Base-by-base conservation (phyloP, 192 early-diverging fungal species). In the Coemansia erecta region DNA sequence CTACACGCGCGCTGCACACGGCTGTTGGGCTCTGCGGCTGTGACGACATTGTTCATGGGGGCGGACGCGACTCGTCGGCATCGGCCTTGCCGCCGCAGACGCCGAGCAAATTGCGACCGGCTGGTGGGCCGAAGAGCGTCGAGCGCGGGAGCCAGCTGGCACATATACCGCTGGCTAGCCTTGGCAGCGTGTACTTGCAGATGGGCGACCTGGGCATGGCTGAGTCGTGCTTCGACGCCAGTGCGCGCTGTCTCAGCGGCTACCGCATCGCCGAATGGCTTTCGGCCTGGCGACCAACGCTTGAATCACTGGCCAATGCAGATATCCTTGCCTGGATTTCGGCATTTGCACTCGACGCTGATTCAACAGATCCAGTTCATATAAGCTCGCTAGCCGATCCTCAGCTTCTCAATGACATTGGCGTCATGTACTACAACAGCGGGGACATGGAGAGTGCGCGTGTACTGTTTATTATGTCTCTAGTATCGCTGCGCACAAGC, bases 211-310 rank as follows among this genome's bases (percentile, higher is more conserved):
- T 80, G 41, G 54, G 54, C 4, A 75, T 80, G 72, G 68, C 72
- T 23, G 68, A 75, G 58, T 73, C 77, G 35, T 80, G 77, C 50
- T 65, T 80, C n/a, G 65, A 80, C 8, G 77, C 71, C 24, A 72
- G 71, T 33, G 68, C 69, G 43, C 68, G 68, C 31, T 63, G 69
- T 31, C 58, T 80, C 22, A 64, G 64, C 59, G 77, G 72, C 0
- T 61, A 56, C 22, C 46, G 43, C 1, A 58, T 74, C 15, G 17
- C 48, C 2, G 56, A 66, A 3, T 79, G 76, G 66, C 40, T 70
- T 0, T 35, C 60, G 0, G 39, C 55, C 5, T 79, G 76, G 76
- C 54, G 42, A 1, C 56, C 70, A 0, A 18, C 11, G 4, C 31
- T 79, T 33, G 67, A 64, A 22, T 7, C 53, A 0, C 43, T 73